Base-by-base conservation (phyloP, 495 filamentous ascomycete genomes). In the Aspergillus taichungensis region DNA sequence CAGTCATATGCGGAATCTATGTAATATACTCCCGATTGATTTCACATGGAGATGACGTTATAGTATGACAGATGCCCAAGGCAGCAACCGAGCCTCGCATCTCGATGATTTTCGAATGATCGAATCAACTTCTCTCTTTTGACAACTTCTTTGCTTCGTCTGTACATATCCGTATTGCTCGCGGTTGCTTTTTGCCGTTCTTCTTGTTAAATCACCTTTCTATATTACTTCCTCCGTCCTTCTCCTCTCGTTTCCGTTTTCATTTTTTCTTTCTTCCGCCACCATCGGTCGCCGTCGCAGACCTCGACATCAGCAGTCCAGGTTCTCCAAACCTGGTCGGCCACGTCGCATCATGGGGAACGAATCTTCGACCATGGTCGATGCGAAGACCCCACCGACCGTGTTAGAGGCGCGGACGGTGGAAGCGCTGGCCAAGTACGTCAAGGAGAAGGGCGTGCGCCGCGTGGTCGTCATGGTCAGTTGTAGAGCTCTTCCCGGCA, bases 401-500 rank as follows among this genome's bases (percentile, higher is more conserved):
- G 84, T 78, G 1, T 71, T 96, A 12, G 66, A 75, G 27, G 73
- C 76, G 12, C 78, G 88, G 41, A 83, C 73, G 24, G 56, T 95
- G 4, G 71, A 81, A 18, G 83, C 75, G 4, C 72, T 95, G 32
- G 90, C 85, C 24, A 78, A 84, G 28, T 80, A 82, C 55, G 87
- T 95, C 57, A 79, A 77, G 42, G 72, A 81, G 55, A 79, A 80
- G 30, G 57, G 71, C 40, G 84, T 79, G 12, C 72, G 74, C 35
- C 73, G 74, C 37, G 77, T 96, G 40, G 87, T 94, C 24, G 81
- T 95, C 49, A 86, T 96, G 83, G 74, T 76, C 52, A 13, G 56
- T 48, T 27, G 8, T 13, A 8, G 12, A 13, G 11, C 28, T 18
- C 34, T 14, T 39, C 32, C 42, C 37, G 41, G 30, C 33, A 13